These are phyloP conservation scores for Citrus cavaleriei DNA, from an alignment of 345 rosid species.

Conservation along the genomic window DNA sequence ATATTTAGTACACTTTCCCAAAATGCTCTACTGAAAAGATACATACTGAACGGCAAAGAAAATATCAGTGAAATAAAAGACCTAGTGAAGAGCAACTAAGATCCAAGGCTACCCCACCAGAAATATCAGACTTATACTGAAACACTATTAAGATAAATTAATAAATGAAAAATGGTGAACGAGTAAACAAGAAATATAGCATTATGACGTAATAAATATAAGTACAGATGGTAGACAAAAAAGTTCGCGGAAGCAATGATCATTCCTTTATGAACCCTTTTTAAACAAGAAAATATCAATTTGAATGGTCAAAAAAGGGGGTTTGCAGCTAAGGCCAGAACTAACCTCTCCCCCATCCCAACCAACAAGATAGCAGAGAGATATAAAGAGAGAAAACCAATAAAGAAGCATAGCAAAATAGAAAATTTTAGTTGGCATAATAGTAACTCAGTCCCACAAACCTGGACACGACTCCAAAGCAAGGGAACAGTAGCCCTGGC, in stretches of 20 bases:
- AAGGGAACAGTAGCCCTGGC: slow-evolving; percentile 96
- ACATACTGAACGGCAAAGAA: not conserved
- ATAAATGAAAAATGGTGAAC: not conserved
- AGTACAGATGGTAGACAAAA: slow-evolving; percentile 1
- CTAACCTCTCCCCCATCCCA: not conserved
- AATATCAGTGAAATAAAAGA: not conserved
- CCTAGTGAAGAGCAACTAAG: not conserved
- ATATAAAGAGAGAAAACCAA: not conserved
- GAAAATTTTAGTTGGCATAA: not conserved
- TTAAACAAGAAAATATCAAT: not conserved
- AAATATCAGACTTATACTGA: not conserved
- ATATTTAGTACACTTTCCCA: not conserved
- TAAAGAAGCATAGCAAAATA: not conserved
- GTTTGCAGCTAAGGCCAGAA: not conserved
- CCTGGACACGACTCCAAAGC: slow-evolving; percentile 99
- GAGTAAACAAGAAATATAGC: not conserved
- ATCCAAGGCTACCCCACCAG: not conserved
- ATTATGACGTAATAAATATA: not conserved
- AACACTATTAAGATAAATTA: not conserved
- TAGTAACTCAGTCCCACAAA: slow-evolving; percentile 29
- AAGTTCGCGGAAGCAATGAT: not conserved
- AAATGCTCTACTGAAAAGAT: not conserved
- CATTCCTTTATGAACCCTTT: not conserved
- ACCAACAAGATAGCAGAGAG: not conserved
- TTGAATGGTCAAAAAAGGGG: not conserved